Percentiles rank a stretch among this genome's conserved stretches.
These are phyloP conservation scores for Mortierella sp. DNA, from an alignment of 371 early-diverging fungal species.

Conservation along the genomic window DNA sequence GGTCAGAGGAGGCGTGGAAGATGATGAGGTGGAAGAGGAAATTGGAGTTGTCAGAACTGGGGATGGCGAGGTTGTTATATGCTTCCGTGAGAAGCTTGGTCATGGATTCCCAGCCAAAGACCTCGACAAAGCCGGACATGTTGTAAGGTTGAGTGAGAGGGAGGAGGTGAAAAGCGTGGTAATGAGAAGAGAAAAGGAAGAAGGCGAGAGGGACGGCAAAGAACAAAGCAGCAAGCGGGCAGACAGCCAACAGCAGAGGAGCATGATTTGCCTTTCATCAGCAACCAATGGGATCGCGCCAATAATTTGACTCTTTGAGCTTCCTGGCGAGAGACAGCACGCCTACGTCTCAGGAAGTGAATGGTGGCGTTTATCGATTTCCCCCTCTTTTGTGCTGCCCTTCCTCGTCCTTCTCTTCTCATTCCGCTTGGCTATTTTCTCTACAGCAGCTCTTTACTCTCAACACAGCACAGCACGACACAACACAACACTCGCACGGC, in stretches of 20 bases:
- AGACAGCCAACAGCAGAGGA: background rate
- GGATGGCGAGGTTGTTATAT: slow-evolving; percentile 32
- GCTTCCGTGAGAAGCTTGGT: slow-evolving; percentile 21
- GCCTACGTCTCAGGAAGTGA: too few relatives aligned
- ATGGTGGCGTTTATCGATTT: background rate
- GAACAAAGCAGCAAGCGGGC: too few relatives aligned
- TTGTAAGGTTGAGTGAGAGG: background rate
- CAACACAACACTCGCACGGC: background rate
- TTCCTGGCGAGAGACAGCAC: too few relatives aligned
- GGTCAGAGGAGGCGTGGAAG: slow-evolving; percentile 44
- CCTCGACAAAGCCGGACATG: slow-evolving; percentile 13
- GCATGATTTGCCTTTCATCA: background rate
- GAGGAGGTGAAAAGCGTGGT: background rate
- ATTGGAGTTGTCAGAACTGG: slow-evolving; percentile 35
- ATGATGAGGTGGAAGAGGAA: slow-evolving; percentile 30
- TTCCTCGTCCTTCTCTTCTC: background rate
- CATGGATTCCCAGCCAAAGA: slow-evolving; percentile 38
- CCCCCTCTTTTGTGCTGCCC: background rate
- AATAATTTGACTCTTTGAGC: background rate
- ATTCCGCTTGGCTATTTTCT: background rate
- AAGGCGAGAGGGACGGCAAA: background rate
- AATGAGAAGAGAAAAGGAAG: background rate
- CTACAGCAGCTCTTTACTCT: background rate
- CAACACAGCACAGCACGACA: too few relatives aligned
- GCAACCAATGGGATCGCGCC: background rate